phyloP scores from a whole-genome alignment of 306 rosid genomes.

The Trifolium fragiferum region DNA sequence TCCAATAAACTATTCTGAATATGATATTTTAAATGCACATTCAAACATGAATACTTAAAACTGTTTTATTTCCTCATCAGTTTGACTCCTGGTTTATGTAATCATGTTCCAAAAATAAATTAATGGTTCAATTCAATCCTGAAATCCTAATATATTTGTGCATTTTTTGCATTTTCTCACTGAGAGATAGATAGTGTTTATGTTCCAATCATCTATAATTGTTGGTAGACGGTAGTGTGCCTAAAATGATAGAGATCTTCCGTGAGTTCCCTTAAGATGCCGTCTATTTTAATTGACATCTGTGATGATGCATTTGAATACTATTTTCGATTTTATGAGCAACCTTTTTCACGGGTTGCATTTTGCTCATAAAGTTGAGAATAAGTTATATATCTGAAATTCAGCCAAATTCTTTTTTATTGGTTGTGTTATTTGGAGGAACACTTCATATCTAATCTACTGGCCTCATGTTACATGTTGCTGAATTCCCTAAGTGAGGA shows the following conservation, averaged over 20 bases:
- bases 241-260: conserved; percentile 11
- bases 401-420: neutral
- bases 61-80: neutral
- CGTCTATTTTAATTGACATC: conserved; percentile 1
- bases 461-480: neutral
- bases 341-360: neutral
- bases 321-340: neutral
- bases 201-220: neutral
- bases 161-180: neutral
- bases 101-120: conserved; percentile 27
- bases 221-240: neutral
- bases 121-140: conserved; percentile 9
- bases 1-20: neutral
- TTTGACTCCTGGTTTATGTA: neutral
- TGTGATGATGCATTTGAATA: neutral
- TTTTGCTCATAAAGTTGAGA: conserved; percentile 3
- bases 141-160: neutral
- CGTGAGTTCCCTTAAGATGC: neutral
- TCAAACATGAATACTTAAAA: neutral
- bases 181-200: neutral
- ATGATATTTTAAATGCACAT: neutral
- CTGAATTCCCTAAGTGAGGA: conserved; percentile 22
- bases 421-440: conserved; percentile 16
- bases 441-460: conserved; percentile 19
- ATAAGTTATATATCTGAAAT: conserved; percentile 3